Evolutionary conservation across 495 filamentous ascomycete genomes (phyloP), one percentile per base, ranked within the genome.

Genomic region (Cercophora newfieldiana): DNA sequence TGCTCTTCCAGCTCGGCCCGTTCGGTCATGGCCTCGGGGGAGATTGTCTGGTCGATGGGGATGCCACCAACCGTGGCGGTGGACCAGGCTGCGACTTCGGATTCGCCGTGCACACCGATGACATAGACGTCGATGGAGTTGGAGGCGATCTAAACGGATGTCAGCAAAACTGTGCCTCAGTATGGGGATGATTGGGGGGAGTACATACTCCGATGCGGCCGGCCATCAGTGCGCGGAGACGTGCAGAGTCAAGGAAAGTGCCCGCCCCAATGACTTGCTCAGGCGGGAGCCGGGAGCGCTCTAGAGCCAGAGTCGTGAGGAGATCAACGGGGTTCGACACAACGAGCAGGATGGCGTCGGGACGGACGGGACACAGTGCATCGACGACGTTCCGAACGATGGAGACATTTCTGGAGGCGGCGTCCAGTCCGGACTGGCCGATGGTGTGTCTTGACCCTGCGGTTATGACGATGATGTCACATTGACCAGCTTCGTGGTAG

Each of bases 261-360:
- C 80, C 80, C 8, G 75, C 73, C 2, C 80, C 80, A 22, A 82
- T 48, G 22, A 82, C 79, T 60, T 80, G 79, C 3, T 53, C 59
- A 7, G 61, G 62, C 0, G 79, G 78, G 0, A 82, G 71, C 1
- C 79, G 75, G 1, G 73, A 74, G 3, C 80, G 47, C 53, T 75
- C 66, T 19, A 72, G 72, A 0, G 76, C 78, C 19, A 80, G 69
- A 24, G 74, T 71, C 16, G 81, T 82, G n/a, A 82, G 69, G 1
- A 82, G 69, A 68, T 83, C 81, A 53, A 83, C 80, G 0, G 81
- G 81, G 71, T 83, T 82, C 8, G 81, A 72, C 3, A 82, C 80
- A 14, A 82, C 63, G 0, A 83, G 72, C 0, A 83, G 59, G 28
- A 83, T 74, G 7, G 79, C 69, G 55, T 79, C 62, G 3, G 68